phyloP scores from a whole-genome alignment of 1,139 yeast genomes.

The Entelexis sorbosivorans region DNA sequence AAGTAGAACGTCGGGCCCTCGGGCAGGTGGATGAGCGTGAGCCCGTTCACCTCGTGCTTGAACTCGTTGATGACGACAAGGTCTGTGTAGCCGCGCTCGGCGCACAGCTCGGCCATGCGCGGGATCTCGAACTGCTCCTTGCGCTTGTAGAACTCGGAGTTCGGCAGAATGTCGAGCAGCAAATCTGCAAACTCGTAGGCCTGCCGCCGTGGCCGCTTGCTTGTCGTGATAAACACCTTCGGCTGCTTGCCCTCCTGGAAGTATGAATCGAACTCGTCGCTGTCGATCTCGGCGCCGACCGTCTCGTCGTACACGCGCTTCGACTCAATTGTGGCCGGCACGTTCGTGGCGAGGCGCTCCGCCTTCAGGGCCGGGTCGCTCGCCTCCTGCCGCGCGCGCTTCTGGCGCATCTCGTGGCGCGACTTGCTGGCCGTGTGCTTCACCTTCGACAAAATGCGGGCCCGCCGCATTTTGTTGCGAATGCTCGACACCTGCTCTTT shows the following conservation, averaged over 20 bases:
- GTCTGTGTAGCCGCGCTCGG: slow-evolving; percentile 77
- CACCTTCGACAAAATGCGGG: slow-evolving; percentile 61
- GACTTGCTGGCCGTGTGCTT: slow-evolving; percentile 66
- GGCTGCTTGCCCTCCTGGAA: slow-evolving; percentile 55
- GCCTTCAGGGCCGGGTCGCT: slow-evolving; percentile 71
- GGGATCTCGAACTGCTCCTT: slow-evolving; percentile 72
- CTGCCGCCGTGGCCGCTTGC: slow-evolving; percentile 68
- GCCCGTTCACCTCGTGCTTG: slow-evolving; percentile 79
- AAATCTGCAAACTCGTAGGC: slow-evolving; percentile 89
- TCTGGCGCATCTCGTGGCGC: slow-evolving; percentile 63
- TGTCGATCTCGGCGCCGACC: slow-evolving; percentile 59
- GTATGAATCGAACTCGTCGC: slow-evolving; percentile 62
- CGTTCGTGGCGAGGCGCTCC: slow-evolving; percentile 65
- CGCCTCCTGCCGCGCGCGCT: slow-evolving; percentile 73
- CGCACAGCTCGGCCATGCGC: slow-evolving; percentile 74
- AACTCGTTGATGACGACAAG: slow-evolving; percentile 84
- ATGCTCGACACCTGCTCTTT: slow-evolving; percentile 24
- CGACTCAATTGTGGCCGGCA: slow-evolving; percentile 79
- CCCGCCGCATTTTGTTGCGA: slow-evolving; percentile 38
- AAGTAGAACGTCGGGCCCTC: slow-evolving; percentile 92
- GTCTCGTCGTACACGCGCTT: slow-evolving; percentile 90
- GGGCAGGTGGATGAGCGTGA: slow-evolving; percentile 87
- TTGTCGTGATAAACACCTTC: slow-evolving; percentile 80
- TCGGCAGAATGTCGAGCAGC: slow-evolving; percentile 74
- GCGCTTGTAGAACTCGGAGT: slow-evolving; percentile 74